phyloP scores from a whole-genome alignment of 805 yeast genomes.

The Candida saitoana region DNA sequence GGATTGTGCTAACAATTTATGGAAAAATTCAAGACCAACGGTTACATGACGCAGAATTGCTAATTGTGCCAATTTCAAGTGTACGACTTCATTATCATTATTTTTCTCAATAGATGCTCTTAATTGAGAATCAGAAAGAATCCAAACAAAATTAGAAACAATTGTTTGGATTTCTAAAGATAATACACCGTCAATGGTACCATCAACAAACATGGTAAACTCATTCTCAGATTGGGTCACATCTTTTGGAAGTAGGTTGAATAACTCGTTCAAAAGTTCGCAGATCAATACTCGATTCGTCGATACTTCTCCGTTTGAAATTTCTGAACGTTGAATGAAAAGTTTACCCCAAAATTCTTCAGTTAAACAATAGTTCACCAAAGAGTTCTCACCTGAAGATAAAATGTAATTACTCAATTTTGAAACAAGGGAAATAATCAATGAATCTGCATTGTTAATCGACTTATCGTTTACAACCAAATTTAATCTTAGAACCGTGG shows the following conservation, averaged over 20 bases:
- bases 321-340: slow-evolving; percentile 8
- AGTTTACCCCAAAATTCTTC: slow-evolving; percentile 26
- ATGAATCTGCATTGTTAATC: slow-evolving; percentile 15
- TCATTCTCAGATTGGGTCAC: slow-evolving; percentile 1
- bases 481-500: slow-evolving; percentile 41
- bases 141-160: slow-evolving; percentile 22
- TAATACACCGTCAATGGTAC: background rate
- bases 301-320: background rate
- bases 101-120: background rate
- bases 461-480: slow-evolving; percentile 22
- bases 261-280: slow-evolving; percentile 4
- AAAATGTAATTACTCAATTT: slow-evolving; percentile 40
- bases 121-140: slow-evolving; percentile 12
- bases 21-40: background rate
- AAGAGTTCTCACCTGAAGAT: slow-evolving; percentile 7
- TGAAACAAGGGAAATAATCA: slow-evolving; percentile 36
- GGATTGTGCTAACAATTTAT: slow-evolving; percentile 1
- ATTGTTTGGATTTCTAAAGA: slow-evolving; percentile 12
- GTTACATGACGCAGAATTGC: background rate
- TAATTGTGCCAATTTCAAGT: slow-evolving; percentile 2
- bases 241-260: slow-evolving; percentile 1
- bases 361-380: slow-evolving; percentile 15
- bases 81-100: background rate
- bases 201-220: background rate
- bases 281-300: background rate